phyloP scores from a whole-genome alignment of 805 yeast species.

The Yamadazyma akitaensis region DNA sequence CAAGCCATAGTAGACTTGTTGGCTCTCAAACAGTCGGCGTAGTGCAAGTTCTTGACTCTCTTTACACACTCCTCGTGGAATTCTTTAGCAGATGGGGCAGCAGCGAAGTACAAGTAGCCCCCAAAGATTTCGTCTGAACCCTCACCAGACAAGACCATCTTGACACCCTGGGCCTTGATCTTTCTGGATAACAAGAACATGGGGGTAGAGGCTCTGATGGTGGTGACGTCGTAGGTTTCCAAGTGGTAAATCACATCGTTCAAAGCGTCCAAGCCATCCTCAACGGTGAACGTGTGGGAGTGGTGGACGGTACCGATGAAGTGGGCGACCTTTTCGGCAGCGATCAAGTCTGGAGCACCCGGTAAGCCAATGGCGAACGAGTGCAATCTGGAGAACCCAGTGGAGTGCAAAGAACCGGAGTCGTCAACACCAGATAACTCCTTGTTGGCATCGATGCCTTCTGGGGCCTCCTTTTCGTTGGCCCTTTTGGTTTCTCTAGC shows the following conservation, averaged over 20 bases:
- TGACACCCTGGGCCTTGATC: slow-evolving; percentile 99
- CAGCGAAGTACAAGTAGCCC: slow-evolving; percentile 95
- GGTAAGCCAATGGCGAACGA: slow-evolving; percentile 97
- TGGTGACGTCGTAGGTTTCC: slow-evolving; percentile 97
- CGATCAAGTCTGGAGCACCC: slow-evolving; percentile 95
- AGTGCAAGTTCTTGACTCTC: slow-evolving; percentile 96
- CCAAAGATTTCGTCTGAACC: slow-evolving; percentile 99
- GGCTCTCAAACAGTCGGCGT: slow-evolving; percentile 96
- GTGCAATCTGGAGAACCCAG: slow-evolving; percentile 75
- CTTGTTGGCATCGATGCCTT: slow-evolving; percentile 59
- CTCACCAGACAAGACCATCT: slow-evolving; percentile 98
- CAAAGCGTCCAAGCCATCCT: slow-evolving; percentile 95
- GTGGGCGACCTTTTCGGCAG: slow-evolving; percentile 95
- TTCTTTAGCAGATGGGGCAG: slow-evolving; percentile 89
- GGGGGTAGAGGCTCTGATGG: slow-evolving; percentile 98
- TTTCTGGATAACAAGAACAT: slow-evolving; percentile 95
- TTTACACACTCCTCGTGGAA: slow-evolving; percentile 95
- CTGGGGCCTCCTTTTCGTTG: slow-evolving; percentile 31
- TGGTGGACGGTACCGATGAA: slow-evolving; percentile 95
- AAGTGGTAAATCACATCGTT: slow-evolving; percentile 92
- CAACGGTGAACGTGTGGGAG: slow-evolving; percentile 94
- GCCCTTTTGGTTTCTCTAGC: slow-evolving; percentile 92
- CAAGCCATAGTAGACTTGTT: slow-evolving; percentile 99
- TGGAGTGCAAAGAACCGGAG: slow-evolving; percentile 75
- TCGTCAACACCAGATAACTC: slow-evolving; percentile 92